Percentiles rank a stretch among this genome's conserved stretches.
Conservation (phyloP, 495 filamentous ascomycete species). For the Penicillium lagena region DNA sequence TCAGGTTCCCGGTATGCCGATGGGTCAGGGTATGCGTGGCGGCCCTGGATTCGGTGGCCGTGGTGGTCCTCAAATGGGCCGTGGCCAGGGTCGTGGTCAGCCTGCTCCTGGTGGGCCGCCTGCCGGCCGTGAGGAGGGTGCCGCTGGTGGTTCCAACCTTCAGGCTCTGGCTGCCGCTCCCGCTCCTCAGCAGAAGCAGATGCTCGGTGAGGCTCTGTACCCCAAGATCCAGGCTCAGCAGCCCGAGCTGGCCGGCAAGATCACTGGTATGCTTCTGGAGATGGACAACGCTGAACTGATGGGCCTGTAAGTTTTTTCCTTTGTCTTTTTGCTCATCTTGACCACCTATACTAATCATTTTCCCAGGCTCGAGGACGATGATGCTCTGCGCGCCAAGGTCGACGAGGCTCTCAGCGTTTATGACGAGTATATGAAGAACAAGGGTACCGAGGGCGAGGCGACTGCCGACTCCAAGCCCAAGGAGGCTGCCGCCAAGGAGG, state of each 20-base stretch:
- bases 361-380: slow-evolving; percentile 78
- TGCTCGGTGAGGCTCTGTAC: slow-evolving; percentile 94
- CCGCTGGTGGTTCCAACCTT: slow-evolving; percentile 27
- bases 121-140: slow-evolving; percentile 22
- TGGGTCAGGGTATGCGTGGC: slow-evolving; percentile 63
- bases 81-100: slow-evolving; percentile 34
- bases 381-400: slow-evolving; percentile 87
- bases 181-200: slow-evolving; percentile 84
- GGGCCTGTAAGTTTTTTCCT: slow-evolving; percentile 72
- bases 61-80: slow-evolving; percentile 47
- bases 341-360: slow-evolving; percentile 15
- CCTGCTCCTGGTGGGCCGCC: slow-evolving; percentile 16
- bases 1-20: slow-evolving; percentile 67
- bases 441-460: slow-evolving; percentile 35
- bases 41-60: slow-evolving; percentile 53
- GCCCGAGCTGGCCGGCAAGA: slow-evolving; percentile 95
- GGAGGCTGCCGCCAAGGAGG: slow-evolving; percentile 38
- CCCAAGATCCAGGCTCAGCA: slow-evolving; percentile 93
- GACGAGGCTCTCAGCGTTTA: slow-evolving; percentile 95
- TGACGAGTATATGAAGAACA: slow-evolving; percentile 93
- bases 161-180: slow-evolving; percentile 48
- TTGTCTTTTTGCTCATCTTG: background rate
- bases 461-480: slow-evolving; percentile 35
- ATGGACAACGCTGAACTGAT: slow-evolving; percentile 96
- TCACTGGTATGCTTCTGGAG: slow-evolving; percentile 98